Conservation (phyloP, 2,329 filamentous ascomycete species). For the Trichoderma semiorbis region DNA sequence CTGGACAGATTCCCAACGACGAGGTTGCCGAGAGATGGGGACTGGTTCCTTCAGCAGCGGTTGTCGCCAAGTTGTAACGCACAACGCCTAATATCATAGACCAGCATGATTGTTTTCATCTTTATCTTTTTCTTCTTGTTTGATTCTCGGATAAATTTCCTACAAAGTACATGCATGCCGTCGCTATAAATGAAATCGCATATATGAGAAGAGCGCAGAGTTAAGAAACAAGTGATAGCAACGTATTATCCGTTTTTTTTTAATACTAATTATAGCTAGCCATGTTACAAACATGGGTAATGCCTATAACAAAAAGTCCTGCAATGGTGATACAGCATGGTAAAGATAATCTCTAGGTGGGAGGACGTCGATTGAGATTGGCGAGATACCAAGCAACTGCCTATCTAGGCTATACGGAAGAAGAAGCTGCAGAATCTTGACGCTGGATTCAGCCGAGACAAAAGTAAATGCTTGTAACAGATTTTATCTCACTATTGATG, state of each 20-base stretch:
- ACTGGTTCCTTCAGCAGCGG: constrained; percentile 25
- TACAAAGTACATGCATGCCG: neutral
- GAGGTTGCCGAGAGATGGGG: constrained; percentile 28
- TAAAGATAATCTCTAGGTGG: neutral
- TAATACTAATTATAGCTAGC: neutral
- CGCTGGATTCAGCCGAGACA: neutral
- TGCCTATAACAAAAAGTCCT: neutral
- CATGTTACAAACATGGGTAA: neutral
- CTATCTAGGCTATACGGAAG: neutral
- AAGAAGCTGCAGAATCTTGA: neutral
- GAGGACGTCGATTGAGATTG: neutral
- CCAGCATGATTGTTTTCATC: neutral
- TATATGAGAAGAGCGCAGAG: neutral
- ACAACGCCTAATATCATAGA: constrained; percentile 4
- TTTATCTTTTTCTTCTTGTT: neutral
- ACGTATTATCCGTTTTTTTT: neutral
- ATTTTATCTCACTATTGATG: neutral
- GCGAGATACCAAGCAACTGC: neutral
- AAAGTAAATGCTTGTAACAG: neutral
- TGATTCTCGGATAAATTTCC: neutral
- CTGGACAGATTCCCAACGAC: constrained; percentile 33
- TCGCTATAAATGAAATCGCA: neutral
- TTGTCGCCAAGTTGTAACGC: constrained; percentile 30
- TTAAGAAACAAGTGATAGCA: neutral
- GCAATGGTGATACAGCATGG: neutral